Evolutionary conservation across 2,329 filamentous ascomycete genomes (phyloP).

Genomic region (Aspergillus ibericus): DNA sequence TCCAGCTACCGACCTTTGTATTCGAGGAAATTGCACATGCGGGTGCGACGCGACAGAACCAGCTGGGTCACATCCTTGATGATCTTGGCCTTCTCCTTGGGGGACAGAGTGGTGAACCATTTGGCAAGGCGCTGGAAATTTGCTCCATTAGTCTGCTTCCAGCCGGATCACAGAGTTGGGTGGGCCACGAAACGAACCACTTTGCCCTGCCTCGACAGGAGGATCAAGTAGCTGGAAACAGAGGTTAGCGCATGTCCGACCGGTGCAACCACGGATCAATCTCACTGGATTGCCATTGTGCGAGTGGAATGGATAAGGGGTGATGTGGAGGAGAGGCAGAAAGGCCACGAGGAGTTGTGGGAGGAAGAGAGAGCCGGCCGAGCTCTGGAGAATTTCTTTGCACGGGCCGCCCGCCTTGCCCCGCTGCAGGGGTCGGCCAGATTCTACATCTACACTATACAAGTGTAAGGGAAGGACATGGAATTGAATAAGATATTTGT

Average conservation of each 20-base stretch:
- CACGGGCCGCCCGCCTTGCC: constrained; percentile 16
- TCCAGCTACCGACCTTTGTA: constrained; percentile 74
- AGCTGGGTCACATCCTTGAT: constrained; percentile 99
- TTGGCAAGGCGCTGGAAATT: constrained; percentile 83
- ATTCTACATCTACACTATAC: no score
- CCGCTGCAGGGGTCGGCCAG: neutral
- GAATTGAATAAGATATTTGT: neutral
- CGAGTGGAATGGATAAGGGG: constrained; percentile 1
- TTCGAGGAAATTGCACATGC: constrained; percentile 99
- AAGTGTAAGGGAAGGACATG: no score
- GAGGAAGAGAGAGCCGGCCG: constrained; percentile 8
- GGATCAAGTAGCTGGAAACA: constrained; percentile 81
- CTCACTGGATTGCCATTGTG: constrained; percentile 40
- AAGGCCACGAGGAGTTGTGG: constrained; percentile 17
- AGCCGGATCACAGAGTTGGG: constrained; percentile 30
- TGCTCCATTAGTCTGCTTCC: constrained; percentile 31
- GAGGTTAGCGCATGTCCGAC: constrained; percentile 19
- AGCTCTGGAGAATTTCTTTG: constrained; percentile 19
- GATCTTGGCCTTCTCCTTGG: constrained; percentile 99
- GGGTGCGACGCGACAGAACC: constrained; percentile 88
- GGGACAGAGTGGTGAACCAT: constrained; percentile 98
- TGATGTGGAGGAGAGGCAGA: constrained; percentile 7
- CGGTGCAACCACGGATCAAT: neutral
- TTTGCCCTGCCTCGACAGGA: constrained; percentile 98
- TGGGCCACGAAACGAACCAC: constrained; percentile 68